Conservation (phyloP, 257 asterid species). For the Primulina tabacum region DNA sequence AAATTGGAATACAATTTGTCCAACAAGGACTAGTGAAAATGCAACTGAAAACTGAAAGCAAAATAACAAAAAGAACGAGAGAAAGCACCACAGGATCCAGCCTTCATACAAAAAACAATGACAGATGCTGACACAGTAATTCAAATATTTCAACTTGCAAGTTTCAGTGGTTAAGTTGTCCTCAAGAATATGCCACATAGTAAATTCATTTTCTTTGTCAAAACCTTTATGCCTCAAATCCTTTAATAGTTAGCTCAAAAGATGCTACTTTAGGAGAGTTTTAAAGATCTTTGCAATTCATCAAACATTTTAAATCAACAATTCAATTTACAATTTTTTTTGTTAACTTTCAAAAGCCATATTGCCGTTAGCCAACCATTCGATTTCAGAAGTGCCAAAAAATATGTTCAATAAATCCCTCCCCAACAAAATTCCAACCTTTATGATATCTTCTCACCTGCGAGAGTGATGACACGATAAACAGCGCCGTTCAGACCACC, state of each 20-base stretch:
- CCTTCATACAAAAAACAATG: not conserved
- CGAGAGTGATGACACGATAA: conserved; percentile 30
- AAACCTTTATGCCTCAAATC: too few species aligned
- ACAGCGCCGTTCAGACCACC: conserved; percentile 49
- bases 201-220: too few species aligned
- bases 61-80: too few species aligned
- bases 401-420: not conserved
- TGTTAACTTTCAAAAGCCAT: not conserved
- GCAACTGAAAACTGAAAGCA: not conserved
- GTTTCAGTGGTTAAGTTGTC: not conserved
- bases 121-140: not conserved
- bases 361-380: too few species aligned
- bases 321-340: not conserved
- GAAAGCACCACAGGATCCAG: not conserved
- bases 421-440: not conserved
- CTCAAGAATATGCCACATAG: not conserved
- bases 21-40: not conserved
- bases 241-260: too few species aligned
- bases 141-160: not conserved
- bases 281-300: not conserved
- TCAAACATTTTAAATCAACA: not conserved
- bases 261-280: too few species aligned
- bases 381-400: too few species aligned
- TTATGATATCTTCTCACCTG: not conserved
- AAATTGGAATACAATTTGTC: not conserved